These are phyloP conservation scores for Annona cherimola DNA, from an alignment of 164 flowering plant genomes.

Conservation along the genomic window DNA sequence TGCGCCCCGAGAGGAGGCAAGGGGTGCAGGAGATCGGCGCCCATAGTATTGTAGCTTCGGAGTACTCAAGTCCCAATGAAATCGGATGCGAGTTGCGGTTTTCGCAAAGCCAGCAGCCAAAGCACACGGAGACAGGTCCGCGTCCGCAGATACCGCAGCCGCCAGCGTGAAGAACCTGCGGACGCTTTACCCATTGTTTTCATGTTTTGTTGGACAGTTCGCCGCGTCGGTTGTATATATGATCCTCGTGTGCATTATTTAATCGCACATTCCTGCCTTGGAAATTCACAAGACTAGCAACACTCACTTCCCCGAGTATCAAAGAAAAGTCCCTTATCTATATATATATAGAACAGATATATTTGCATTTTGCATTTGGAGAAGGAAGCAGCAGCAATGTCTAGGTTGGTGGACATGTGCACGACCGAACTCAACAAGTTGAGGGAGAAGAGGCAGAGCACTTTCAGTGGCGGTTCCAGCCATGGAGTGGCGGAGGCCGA, in stretches of 20 bases:
- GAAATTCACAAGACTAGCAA: background rate
- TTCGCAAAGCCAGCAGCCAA: background rate
- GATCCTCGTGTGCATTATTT: background rate
- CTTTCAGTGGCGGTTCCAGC: slow-evolving; percentile 3
- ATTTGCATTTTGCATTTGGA: background rate
- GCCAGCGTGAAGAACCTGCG: too few relatives aligned
- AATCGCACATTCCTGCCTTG: background rate
- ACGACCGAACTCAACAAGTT: slow-evolving; percentile 30
- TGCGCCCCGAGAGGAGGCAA: too few relatives aligned
- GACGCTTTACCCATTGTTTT: too few relatives aligned
- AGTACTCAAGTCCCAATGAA: too few relatives aligned
- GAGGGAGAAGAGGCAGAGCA: slow-evolving; percentile 23
- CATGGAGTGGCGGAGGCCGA: slow-evolving; percentile 8
- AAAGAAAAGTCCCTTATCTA: background rate
- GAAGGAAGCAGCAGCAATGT: slow-evolving; percentile 16
- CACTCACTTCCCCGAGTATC: background rate
- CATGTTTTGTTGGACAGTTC: too few relatives aligned
- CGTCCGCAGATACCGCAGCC: too few relatives aligned
- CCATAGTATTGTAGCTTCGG: too few relatives aligned
- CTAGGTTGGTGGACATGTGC: slow-evolving; percentile 38
- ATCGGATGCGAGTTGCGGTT: too few relatives aligned
- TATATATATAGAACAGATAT: too few relatives aligned
- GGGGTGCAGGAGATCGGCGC: too few relatives aligned
- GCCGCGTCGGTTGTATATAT: too few relatives aligned
- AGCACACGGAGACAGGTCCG: background rate